Percentiles rank a stretch among this genome's conserved stretches.
phyloP scores from a whole-genome alignment of 2,329 filamentous ascomycete species.

The Peltaster fructicola region DNA sequence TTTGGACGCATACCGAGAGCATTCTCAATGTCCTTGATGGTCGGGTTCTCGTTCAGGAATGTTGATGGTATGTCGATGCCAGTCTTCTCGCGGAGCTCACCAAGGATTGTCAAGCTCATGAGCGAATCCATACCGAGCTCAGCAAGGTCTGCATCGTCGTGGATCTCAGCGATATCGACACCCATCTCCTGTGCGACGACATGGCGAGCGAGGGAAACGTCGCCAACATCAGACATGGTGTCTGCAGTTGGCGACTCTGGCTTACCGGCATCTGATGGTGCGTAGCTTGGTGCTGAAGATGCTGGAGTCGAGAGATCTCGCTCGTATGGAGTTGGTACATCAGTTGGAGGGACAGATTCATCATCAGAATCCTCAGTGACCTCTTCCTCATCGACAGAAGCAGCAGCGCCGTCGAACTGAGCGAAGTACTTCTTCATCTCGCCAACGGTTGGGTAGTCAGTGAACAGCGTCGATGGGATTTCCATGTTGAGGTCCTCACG shows the following conservation, averaged over 20 bases:
- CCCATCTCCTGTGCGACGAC: conserved; percentile 42
- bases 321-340: conserved; percentile 26
- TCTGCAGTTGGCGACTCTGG: conserved; percentile 18
- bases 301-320: conserved; percentile 29
- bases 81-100: conserved; percentile 33
- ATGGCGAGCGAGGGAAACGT: conserved; percentile 29
- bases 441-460: conserved; percentile 41
- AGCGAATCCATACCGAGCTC: conserved; percentile 39
- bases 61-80: conserved; percentile 32
- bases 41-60: conserved; percentile 43
- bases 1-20: conserved; percentile 39
- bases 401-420: conserved; percentile 24
- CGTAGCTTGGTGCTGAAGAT: conserved; percentile 28
- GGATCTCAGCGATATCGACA: conserved; percentile 41
- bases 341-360: conserved; percentile 24
- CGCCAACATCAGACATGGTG: conserved; percentile 19
- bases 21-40: conserved; percentile 47
- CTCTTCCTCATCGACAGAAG: conserved; percentile 16
- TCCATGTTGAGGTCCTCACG: conserved; percentile 43
- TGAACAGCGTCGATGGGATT: conserved; percentile 41
- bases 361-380: conserved; percentile 19
- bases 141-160: conserved; percentile 40
- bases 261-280: conserved; percentile 24
- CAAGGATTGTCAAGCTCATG: conserved; percentile 34
- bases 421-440: conserved; percentile 41